Evolutionary conservation across 768 basidiomycete genomes (phyloP), one percentile per base, ranked within the genome.

Genomic region (Agaricus subrufescens): DNA sequence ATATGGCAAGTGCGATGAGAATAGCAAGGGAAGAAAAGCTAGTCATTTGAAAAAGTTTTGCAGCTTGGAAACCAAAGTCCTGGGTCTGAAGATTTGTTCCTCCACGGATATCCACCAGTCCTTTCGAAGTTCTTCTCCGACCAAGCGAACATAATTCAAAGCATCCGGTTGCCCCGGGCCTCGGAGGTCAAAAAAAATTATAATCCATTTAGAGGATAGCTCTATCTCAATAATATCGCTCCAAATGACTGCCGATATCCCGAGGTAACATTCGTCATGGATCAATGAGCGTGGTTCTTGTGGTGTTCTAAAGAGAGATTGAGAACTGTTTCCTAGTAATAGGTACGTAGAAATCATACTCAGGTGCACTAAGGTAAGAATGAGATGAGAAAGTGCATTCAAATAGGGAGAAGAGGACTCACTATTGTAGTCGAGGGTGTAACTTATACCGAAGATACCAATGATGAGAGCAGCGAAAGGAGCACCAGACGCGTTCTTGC

Each of bases 381-480:
- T 30, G 15, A 3, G 19, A 48, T 48, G 46, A 48, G 46, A 42
- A 42, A 12, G 5, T 29, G 15, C 1, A 12, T 43, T 39, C 19
- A 44, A 7, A 55, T 46, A 57, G 58, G 54, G 61, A 51, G 60
- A 12, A 11, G 59, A 50, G 48, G 23, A 86, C 91, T 69, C 71
- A 93, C 91, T 89, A 73, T 92, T 85, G 69, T 93, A 94, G 74
- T 94, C 92, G 61, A 94, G 73, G 63, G 89, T 89, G 73, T 94
- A 95, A 27, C 91, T 87, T 64, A 94, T 75, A 53, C 76, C 78
- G 70, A 93, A 89, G 30, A 94, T 67, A 34, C 78, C 81, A 44
- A 81, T 72, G 61, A 92, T 83, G 60, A 82, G 73, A 62, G 72
- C 80, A 51, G 84, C 81, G 42, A 90, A 65, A 23, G 90, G 90